Percentiles rank a stretch among this genome's conserved stretches.
These are phyloP conservation scores for Bacterosira constricta DNA, from an alignment of 108 stramenopile genomes.

Conservation along the genomic window DNA sequence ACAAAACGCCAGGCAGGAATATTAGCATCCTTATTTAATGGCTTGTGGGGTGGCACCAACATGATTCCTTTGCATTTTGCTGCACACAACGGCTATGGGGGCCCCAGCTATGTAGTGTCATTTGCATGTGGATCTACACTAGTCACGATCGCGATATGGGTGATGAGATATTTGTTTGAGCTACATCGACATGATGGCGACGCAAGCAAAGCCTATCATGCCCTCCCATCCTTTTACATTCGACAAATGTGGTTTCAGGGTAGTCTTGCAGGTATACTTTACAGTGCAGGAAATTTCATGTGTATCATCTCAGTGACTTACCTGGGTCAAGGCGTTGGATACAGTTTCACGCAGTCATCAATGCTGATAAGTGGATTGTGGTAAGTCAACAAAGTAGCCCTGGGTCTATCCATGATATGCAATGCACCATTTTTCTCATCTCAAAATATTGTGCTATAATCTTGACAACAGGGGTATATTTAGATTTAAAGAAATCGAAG, in stretches of 20 bases:
- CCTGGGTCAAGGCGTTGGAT: slow-evolving; percentile 47
- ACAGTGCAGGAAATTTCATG: slow-evolving; percentile 32
- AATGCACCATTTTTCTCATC: background rate
- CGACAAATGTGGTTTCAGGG: slow-evolving; percentile 66
- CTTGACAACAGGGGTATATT: slow-evolving; percentile 48
- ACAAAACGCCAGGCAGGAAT: slow-evolving; percentile 60
- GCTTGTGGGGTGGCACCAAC: slow-evolving; percentile 49
- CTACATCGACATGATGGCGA: slow-evolving; percentile 1
- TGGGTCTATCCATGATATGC: background rate
- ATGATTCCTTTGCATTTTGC: slow-evolving; percentile 75
- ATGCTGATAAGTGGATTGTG: slow-evolving; percentile 51
- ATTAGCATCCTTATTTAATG: slow-evolving; percentile 68
- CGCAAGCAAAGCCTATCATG: slow-evolving; percentile 38
- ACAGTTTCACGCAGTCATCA: slow-evolving; percentile 40
- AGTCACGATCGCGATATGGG: slow-evolving; percentile 54
- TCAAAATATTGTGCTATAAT: background rate
- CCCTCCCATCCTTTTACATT: slow-evolving; percentile 59
- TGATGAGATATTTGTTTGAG: slow-evolving; percentile 37
- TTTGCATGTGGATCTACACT: slow-evolving; percentile 57
- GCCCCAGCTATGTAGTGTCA: slow-evolving; percentile 55
- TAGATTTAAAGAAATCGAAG: slow-evolving; percentile 36
- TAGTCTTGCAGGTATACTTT: slow-evolving; percentile 26
- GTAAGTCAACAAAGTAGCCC: too few species aligned
- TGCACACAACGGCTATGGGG: slow-evolving; percentile 31
- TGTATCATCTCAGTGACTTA: slow-evolving; percentile 37